Conservation (phyloP, 2,329 filamentous ascomycete genomes). For the Colletotrichum zoysiae region DNA sequence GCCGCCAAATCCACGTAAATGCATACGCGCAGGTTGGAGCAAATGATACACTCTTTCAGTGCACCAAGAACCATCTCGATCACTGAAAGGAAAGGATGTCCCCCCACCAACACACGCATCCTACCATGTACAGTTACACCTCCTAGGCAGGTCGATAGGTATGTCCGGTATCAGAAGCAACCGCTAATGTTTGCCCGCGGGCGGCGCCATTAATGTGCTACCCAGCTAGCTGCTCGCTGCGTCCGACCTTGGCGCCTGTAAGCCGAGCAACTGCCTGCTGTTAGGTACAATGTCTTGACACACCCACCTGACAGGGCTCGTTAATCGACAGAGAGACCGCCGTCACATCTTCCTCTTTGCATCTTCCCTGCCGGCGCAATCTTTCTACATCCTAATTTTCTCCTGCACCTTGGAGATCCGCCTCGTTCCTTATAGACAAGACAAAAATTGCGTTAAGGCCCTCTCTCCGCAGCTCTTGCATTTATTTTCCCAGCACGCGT, state of each 20-base stretch:
- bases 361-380: background rate
- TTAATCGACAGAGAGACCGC: background rate
- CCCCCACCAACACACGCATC: background rate
- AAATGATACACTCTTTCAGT: background rate
- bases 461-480: background rate
- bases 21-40: background rate
- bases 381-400: background rate
- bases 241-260: background rate
- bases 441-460: background rate
- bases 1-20: background rate
- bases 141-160: background rate
- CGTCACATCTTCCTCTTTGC: background rate
- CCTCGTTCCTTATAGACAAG: slow-evolving; percentile 4
- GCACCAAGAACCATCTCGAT: background rate
- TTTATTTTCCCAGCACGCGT: background rate
- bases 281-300: background rate
- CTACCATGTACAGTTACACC: background rate
- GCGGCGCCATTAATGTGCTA: slow-evolving; percentile 1
- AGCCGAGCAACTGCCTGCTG: background rate
- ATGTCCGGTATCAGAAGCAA: background rate
- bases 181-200: slow-evolving; percentile 1
- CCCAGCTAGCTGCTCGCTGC: background rate
- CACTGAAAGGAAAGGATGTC: background rate
- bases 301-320: background rate
- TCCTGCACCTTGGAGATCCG: background rate